Conservation (phyloP, 2,329 filamentous ascomycete genomes). For the Monosporascus sp. region DNA sequence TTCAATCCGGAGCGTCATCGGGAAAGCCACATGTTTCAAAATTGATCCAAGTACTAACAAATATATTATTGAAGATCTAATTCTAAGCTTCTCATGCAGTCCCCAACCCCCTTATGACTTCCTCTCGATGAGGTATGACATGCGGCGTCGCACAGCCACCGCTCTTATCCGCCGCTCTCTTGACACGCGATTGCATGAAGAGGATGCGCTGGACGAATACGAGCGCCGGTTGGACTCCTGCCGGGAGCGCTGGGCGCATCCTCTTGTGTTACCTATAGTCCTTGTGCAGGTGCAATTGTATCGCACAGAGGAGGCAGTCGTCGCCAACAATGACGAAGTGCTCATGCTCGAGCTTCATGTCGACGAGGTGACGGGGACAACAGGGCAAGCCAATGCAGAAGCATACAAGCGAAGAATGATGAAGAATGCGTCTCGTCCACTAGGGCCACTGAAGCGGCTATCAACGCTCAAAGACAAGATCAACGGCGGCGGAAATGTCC, state of each 20-base stretch:
- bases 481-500: slow-evolving; percentile 1
- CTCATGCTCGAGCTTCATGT: slow-evolving; percentile 37
- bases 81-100: slow-evolving; percentile 40
- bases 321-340: slow-evolving; percentile 39
- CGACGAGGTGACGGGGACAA: slow-evolving; percentile 35
- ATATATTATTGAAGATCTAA: slow-evolving; percentile 27
- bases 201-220: slow-evolving; percentile 41
- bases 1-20: not conserved
- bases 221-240: slow-evolving; percentile 41
- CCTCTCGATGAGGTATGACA: slow-evolving; percentile 40
- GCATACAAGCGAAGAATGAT: slow-evolving; percentile 14
- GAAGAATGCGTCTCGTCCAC: slow-evolving; percentile 9
- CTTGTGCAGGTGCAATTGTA: slow-evolving; percentile 42
- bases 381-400: slow-evolving; percentile 19
- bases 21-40: no score
- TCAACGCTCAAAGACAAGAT: slow-evolving; percentile 21
- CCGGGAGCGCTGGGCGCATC: slow-evolving; percentile 40
- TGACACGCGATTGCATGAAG: slow-evolving; percentile 34
- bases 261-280: slow-evolving; percentile 39
- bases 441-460: slow-evolving; percentile 21
- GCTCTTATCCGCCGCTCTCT: slow-evolving; percentile 40
- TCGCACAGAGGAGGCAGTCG: slow-evolving; percentile 39
- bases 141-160: slow-evolving; percentile 33
- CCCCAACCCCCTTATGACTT: slow-evolving; percentile 43
- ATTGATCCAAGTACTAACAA: slow-evolving; percentile 7